phyloP scores from a whole-genome alignment of 2,329 filamentous ascomycete genomes.

The Aspergillus ochraceus region DNA sequence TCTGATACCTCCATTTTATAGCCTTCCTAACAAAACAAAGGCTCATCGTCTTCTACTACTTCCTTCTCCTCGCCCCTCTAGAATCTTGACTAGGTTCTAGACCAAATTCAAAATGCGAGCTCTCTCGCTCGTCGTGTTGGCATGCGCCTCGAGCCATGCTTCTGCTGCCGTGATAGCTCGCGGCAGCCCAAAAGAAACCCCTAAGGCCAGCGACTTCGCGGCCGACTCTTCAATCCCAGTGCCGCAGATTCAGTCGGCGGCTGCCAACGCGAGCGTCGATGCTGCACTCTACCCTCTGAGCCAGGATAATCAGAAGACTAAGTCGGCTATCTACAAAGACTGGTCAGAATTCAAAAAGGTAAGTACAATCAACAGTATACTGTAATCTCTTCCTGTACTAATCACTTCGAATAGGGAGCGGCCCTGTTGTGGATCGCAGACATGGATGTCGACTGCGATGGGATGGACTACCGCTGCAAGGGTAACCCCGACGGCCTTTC shows the following conservation, averaged over 20 bases:
- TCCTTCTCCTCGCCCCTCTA: too few species aligned
- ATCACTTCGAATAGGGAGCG: conserved; percentile 20
- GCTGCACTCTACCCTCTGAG: neutral
- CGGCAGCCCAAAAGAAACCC: neutral
- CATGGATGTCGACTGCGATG: conserved; percentile 38
- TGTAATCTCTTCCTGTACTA: neutral
- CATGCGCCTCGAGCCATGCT: neutral
- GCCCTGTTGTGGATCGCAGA: conserved; percentile 31
- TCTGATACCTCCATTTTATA: too few species aligned
- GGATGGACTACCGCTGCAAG: conserved; percentile 28
- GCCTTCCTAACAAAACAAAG: too few species aligned
- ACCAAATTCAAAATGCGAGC: neutral
- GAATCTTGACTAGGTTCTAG: too few species aligned
- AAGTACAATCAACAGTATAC: neutral
- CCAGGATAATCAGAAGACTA: neutral
- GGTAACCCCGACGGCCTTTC: conserved; percentile 30
- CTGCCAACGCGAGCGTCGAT: neutral
- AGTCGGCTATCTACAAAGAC: conserved; percentile 29
- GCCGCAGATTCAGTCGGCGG: neutral
- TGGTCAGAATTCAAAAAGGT: conserved; percentile 27
- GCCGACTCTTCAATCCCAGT: neutral
- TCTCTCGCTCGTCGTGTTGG: neutral
- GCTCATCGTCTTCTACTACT: too few species aligned
- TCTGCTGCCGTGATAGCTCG: neutral
- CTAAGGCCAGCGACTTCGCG: neutral